Base-by-base conservation (phyloP, 176 grass and related monocot genomes). In the Triticum dicoccoides region DNA sequence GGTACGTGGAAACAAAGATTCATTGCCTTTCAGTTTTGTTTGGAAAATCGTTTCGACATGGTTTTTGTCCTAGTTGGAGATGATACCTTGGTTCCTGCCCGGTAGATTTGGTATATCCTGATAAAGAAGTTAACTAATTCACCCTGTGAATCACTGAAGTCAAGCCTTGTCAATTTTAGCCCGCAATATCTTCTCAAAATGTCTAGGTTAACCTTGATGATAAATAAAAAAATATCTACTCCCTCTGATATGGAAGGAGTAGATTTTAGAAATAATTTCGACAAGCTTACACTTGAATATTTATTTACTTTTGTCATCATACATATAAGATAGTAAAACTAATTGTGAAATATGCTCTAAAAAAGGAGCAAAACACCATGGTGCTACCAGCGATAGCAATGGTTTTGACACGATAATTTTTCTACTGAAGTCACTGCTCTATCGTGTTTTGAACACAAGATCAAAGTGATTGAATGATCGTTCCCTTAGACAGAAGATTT, bases 1-100 rank as follows among this genome's bases (percentile, higher is more conserved):
- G 88, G 90, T 91, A 91, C 64, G 90, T 91, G 82, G 86, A 88
- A 85, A 73, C 33, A 72, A 74, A 78, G 42, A 58, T 86, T 78
- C 56, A 79, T 27, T 85, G 52, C 77, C 58, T 80, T 65, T 39
- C 52, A 6, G 12, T 82, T 88, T 85, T 17, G 3, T 82, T 78
- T 1, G 3, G 34, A 61, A 88, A 85, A 25, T 17, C 4, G 14
- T 51, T 81, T 69, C 12, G 72, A 10, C 18, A 4, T 81, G 49
- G 17, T 64, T 65, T 13, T 76, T 84, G 25, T 13, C 80, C 32
- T 67, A 76, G 61, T 0, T 17, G 49, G n/a, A 91, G 47, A 71
- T 17, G n/a, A 62, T 54, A 54, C 51, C 51, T 5, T 54, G 51
- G 51, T 54, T 54, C 51, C 15, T 54, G 5, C 15, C 6, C 15